phyloP scores from a whole-genome alignment of 2,329 filamentous ascomycete species.

The Penicillium oxalicum region DNA sequence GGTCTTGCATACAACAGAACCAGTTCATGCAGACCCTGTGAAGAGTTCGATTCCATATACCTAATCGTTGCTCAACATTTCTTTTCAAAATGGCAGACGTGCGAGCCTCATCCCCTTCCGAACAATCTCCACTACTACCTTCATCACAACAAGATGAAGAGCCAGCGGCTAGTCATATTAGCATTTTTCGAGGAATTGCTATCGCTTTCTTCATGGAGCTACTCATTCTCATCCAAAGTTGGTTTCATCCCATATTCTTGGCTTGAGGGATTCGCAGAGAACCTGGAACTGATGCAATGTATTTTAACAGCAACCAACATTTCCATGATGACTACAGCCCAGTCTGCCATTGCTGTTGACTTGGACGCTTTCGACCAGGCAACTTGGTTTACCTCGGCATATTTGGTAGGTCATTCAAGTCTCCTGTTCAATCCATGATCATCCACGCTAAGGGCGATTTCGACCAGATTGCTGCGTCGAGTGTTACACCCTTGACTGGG shows the following conservation, averaged over 20 bases:
- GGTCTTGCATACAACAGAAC: not conserved
- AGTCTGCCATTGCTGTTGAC: conserved; percentile 69
- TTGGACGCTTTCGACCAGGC: conserved; percentile 66
- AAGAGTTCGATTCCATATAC: not conserved
- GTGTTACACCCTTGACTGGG: conserved; percentile 62
- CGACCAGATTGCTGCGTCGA: conserved; percentile 50
- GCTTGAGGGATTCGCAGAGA: too few relatives aligned
- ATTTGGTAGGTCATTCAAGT: conserved; percentile 45
- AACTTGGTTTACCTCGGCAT: conserved; percentile 77
- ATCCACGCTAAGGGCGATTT: conserved; percentile 5
- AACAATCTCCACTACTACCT: conserved; percentile 14
- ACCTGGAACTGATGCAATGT: not conserved
- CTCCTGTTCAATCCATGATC: too few relatives aligned
- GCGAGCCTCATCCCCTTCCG: conserved; percentile 7
- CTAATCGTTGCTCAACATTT: not conserved
- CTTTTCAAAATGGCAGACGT: conserved; percentile 6
- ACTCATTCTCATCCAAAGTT: conserved; percentile 24
- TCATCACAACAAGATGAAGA: conserved; percentile 2
- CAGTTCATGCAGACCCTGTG: too few relatives aligned
- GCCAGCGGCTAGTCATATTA: not conserved
- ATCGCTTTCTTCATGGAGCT: conserved; percentile 20
- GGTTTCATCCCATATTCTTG: not conserved
- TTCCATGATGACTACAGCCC: conserved; percentile 73
- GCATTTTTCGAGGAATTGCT: conserved; percentile 10
- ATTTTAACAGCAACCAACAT: conserved; percentile 57